Evolutionary conservation across 768 basidiomycete genomes (phyloP), one percentile per base, ranked within the genome.

Genomic region (Naematelia encephala): DNA sequence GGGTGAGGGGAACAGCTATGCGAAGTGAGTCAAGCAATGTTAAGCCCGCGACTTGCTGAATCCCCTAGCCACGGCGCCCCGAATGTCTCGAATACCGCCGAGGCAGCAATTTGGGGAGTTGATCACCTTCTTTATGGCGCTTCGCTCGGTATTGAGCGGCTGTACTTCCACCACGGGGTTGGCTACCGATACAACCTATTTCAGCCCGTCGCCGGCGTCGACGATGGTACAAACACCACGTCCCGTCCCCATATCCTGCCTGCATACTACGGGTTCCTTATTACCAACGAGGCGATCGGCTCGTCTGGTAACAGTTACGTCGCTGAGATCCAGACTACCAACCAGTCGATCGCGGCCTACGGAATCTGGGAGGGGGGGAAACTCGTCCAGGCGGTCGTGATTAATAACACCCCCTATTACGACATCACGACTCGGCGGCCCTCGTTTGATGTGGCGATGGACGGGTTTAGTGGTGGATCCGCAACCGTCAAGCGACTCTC

Each of bases 71-170:
- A 59, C 55, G 65, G 65, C 19, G 58, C 56, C 3, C 62, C 62
- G 10, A 59, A 59, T 11, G 44, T 48, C 23, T 54, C 50, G 23
- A 63, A 67, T 48, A 43, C 58, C 16, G 65, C 55, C 29, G 65
- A 67, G 46, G 54, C 62, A n/a, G 59, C 65, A n/a, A 60, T 67
- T 29, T 67, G 65, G 65, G 42, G 59, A 16, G 30, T 60, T n/a
- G 65, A 67, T 29, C 54, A 60, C 62, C 49, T 52, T 4, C 53
- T 67, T 19, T 51, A 63, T 12, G 54, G 58, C 4, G 65, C 65
- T n/a, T 56, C 62, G 10, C 25, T 57, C 14, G 65, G 65, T 30
- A 51, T 67, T 39, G 34, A 52, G 30, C 54, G 56, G 2, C 29
- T 67, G 22, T 55, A 63, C 51, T 63, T 67, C 55, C 65, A 67